Conservation (phyloP, 1,284 basidiomycete genomes). For the Cutaneotrichosporon curvatum region DNA sequence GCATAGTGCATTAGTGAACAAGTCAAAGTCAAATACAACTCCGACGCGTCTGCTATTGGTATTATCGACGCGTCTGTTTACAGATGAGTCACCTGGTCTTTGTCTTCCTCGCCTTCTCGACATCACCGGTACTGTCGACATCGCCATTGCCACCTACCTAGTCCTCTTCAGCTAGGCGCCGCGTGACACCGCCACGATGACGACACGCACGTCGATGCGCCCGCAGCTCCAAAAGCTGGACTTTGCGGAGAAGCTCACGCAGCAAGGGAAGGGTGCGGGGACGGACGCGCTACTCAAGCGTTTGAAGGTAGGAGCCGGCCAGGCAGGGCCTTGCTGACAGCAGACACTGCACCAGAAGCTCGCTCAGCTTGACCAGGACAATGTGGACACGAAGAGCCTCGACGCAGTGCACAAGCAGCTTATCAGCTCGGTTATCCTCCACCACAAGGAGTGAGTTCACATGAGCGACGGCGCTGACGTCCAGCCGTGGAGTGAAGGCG, state of each 20-base stretch:
- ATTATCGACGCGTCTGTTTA: not conserved
- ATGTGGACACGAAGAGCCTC: conserved; percentile 67
- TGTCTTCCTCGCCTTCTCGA: not conserved
- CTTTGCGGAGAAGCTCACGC: conserved; percentile 69
- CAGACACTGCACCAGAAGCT: conserved; percentile 70
- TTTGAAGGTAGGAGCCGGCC: conserved; percentile 52
- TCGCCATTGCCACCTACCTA: not conserved
- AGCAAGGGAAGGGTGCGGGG: conserved; percentile 34
- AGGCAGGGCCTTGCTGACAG: not conserved
- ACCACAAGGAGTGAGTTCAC: conserved; percentile 75
- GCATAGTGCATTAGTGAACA: conserved; percentile 1
- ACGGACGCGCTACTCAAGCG: conserved; percentile 70
- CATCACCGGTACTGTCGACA: conserved; percentile 2
- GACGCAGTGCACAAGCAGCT: conserved; percentile 67
- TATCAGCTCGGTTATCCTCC: conserved; percentile 67
- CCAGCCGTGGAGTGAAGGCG: conserved; percentile 72
- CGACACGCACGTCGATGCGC: conserved; percentile 7
- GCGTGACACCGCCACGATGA: conserved; percentile 9
- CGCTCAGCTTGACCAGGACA: conserved; percentile 77
- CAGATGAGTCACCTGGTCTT: not conserved
- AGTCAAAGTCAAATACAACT: not conserved
- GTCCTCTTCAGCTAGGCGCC: no score
- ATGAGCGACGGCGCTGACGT: not conserved
- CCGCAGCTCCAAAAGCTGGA: conserved; percentile 48
- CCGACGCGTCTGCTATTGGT: not conserved